Percentiles rank a stretch among this genome's conserved stretches.
Conservation (phyloP, 768 basidiomycete genomes). For the Xerocomus potaroensis region DNA sequence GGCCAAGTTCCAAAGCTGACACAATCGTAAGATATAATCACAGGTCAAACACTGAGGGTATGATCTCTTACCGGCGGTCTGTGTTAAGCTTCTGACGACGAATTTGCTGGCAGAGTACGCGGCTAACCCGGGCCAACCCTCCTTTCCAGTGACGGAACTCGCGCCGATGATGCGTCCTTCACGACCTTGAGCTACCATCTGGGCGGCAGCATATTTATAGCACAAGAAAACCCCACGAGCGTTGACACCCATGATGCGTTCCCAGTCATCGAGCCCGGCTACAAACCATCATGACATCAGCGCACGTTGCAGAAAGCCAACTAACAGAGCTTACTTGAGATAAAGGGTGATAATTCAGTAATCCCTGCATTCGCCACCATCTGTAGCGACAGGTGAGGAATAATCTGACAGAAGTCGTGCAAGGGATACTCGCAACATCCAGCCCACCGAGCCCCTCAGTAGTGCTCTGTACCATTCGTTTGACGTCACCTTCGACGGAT, state of each 20-base stretch:
- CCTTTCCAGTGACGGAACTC: not conserved
- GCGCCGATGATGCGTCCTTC: not conserved
- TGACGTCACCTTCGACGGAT: constrained; percentile 3
- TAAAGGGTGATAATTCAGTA: too few species aligned
- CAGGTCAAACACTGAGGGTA: too few species aligned
- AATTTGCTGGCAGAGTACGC: constrained; percentile 17
- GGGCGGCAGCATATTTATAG: constrained; percentile 20
- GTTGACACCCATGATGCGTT: constrained; percentile 26
- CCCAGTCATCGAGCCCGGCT: constrained; percentile 14
- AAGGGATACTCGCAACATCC: constrained; percentile 10
- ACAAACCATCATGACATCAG: too few species aligned
- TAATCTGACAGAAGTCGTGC: too few species aligned
- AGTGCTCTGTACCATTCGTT: constrained; percentile 9
- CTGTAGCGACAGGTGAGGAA: not conserved
- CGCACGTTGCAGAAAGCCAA: constrained; percentile 6
- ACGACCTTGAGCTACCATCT: constrained; percentile 22
- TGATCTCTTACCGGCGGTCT: constrained; percentile 9
- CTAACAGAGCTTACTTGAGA: too few species aligned
- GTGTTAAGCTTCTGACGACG: constrained; percentile 6
- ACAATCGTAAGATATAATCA: not conserved
- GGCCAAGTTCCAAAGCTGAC: constrained; percentile 26
- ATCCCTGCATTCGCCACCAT: constrained; percentile 15
- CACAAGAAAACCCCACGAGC: constrained; percentile 22
- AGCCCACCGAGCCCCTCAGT: constrained; percentile 7
- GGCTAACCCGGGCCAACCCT: not conserved